Percentiles rank a stretch among this genome's conserved stretches.
Conservation (phyloP, 495 filamentous ascomycete genomes). For the Aspergillus heteromorphus region DNA sequence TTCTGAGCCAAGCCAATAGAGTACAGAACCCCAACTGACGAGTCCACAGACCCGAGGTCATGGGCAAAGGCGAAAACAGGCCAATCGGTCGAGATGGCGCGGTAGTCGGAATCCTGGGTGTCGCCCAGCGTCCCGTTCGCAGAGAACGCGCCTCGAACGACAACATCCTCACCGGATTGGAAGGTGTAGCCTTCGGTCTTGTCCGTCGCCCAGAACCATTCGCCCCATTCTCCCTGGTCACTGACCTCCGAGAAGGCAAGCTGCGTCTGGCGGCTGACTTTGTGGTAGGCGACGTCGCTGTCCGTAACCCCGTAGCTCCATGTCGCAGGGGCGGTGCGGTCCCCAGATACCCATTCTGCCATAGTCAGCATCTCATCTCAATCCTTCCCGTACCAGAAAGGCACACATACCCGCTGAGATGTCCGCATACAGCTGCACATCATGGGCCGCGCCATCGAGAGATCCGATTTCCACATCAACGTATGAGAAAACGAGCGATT, state of each 20-base stretch:
- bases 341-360: constrained; percentile 55
- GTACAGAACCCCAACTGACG: constrained; percentile 40
- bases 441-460: constrained; percentile 46
- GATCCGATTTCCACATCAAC: constrained; percentile 48
- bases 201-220: constrained; percentile 54
- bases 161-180: constrained; percentile 44
- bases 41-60: constrained; percentile 43
- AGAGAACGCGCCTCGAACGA: constrained; percentile 46
- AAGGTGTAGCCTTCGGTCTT: constrained; percentile 31
- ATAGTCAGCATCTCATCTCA: constrained; percentile 10
- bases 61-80: constrained; percentile 53
- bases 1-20: constrained; percentile 50
- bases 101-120: constrained; percentile 43
- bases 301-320: constrained; percentile 49
- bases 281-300: constrained; percentile 47
- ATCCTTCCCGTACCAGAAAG: not conserved
- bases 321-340: constrained; percentile 41
- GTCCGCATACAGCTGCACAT: constrained; percentile 56
- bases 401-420: constrained; percentile 51
- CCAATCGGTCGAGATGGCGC: constrained; percentile 47
- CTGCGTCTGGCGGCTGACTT: constrained; percentile 47
- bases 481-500: constrained; percentile 54
- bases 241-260: constrained; percentile 46
- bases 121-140: constrained; percentile 40
- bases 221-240: constrained; percentile 56